A percentile compares a stretch with the other conserved stretches of the same genome.
Evolutionary conservation across 148 eudicot genomes (phyloP).

Genomic region (Limonium bicolor): DNA sequence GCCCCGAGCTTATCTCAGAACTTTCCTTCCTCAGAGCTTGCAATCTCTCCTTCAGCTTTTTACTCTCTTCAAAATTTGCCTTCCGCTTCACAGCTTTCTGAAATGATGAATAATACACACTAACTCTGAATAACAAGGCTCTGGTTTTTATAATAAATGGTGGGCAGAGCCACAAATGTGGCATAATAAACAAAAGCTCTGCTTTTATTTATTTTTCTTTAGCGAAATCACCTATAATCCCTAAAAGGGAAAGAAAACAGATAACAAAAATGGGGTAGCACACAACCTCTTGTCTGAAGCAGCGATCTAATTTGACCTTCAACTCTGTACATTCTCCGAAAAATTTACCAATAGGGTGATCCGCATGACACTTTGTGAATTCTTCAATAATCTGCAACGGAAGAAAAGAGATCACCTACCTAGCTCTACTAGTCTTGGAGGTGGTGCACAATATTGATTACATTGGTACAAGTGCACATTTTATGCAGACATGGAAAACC

Average conservation of each 20-base stretch:
- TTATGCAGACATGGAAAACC: background rate
- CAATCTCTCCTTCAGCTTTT: constrained; percentile 63
- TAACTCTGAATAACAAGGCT: too few species aligned
- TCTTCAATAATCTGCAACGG: constrained; percentile 63
- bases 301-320: constrained; percentile 80
- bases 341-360: constrained; percentile 73
- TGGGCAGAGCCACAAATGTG: background rate
- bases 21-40: constrained; percentile 59
- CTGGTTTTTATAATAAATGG: background rate
- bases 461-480: background rate
- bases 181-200: background rate
- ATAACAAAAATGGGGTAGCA: constrained; percentile 2
- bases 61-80: constrained; percentile 89
- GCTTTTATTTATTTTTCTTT: too few species aligned
- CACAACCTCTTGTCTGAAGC: constrained; percentile 88
- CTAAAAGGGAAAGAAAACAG: background rate
- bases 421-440: background rate
- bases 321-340: constrained; percentile 83
- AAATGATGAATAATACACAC: background rate
- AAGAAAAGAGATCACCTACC: background rate
- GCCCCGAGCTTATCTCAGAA: constrained; percentile 11
- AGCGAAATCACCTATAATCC: background rate
- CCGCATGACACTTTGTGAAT: constrained; percentile 78
- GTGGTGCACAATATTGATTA: background rate
- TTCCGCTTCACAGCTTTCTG: constrained; percentile 94